Base-by-base conservation (phyloP, 192 early-diverging fungal genomes). In the Radiomyces spectabilis region DNA sequence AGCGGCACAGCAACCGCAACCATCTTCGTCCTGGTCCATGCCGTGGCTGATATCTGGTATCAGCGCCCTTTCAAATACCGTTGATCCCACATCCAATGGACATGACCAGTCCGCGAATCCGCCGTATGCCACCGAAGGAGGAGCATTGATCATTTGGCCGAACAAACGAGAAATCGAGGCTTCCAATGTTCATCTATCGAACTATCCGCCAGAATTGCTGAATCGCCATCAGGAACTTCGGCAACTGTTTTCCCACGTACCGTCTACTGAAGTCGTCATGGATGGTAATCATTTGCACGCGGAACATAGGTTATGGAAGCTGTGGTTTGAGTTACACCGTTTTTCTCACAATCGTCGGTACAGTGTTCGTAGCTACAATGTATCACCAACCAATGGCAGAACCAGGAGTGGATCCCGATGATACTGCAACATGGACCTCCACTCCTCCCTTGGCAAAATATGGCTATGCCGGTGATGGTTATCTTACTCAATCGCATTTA, bases 401-500 rank as follows among this genome's bases (percentile, higher is more conserved):
- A n/a, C n/a, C n/a, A n/a, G n/a, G n/a, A n/a, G n/a, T n/a, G n/a
- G n/a, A n/a, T n/a, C n/a, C n/a, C n/a, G n/a, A n/a, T n/a, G n/a
- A n/a, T n/a, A n/a, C n/a, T n/a, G n/a, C n/a, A n/a, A n/a, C n/a
- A n/a, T n/a, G n/a, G n/a, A n/a, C n/a, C n/a, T n/a, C n/a, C n/a
- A n/a, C n/a, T n/a, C n/a, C n/a, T n/a, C n/a, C n/a, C n/a, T n/a
- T n/a, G n/a, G n/a, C n/a, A n/a, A n/a, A 25, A 16, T 40, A 52
- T 26, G 52, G 57, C 6, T 60, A 80, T 13, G 76, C 68, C 21
- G 83, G 83, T 0, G 64, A 59, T 29, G 53, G 73, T 34, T 85
- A 73, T 50, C 22, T 85, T 6, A 84, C 82, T 0, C 84, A 85
- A 53, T 65, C 73, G 29, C 69, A 68, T 16, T 35, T 85, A 6